Evolutionary conservation across 768 basidiomycete species (phyloP).

Genomic region (Tubosaeta brunneosetosa): DNA sequence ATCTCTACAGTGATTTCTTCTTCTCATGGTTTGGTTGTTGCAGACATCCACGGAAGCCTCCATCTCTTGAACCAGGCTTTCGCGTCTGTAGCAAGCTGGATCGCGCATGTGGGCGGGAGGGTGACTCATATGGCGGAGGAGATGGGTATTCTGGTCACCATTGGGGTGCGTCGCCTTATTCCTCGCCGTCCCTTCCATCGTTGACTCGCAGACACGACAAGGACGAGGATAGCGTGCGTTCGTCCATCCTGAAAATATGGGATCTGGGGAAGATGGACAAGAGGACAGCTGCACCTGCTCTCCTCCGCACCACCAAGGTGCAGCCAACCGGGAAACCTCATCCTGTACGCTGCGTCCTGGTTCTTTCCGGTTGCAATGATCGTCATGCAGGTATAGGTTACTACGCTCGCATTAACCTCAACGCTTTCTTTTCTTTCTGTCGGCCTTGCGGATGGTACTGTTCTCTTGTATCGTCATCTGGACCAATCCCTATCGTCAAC

Average conservation of each 20-base stretch:
- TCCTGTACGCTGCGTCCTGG: conserved; percentile 45
- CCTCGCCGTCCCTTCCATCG: neutral
- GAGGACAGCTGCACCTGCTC: conserved; percentile 53
- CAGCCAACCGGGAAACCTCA: conserved; percentile 75
- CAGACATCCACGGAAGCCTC: conserved; percentile 81
- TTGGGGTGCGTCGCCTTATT: conserved; percentile 60
- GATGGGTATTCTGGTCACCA: conserved; percentile 76
- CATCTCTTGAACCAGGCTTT: conserved; percentile 75
- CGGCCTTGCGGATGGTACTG: conserved; percentile 92
- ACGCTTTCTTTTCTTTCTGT: conserved; percentile 82
- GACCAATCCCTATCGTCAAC: conserved; percentile 80
- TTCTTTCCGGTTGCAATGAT: neutral
- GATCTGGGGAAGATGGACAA: conserved; percentile 70
- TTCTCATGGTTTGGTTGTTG: conserved; percentile 64
- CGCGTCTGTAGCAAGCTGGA: conserved; percentile 66
- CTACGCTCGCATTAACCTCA: conserved; percentile 73
- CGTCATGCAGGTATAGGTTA: conserved; percentile 43
- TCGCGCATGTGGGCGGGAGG: conserved; percentile 73
- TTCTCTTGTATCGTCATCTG: conserved; percentile 85
- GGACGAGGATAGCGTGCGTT: conserved; percentile 70
- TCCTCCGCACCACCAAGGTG: conserved; percentile 73
- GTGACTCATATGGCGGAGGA: conserved; percentile 86
- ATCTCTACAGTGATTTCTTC: conserved; percentile 67
- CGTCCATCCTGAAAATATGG: conserved; percentile 84
- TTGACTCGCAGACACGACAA: conserved; percentile 27